Conservation (phyloP, 164 flowering plant genomes). For the Brasenia schreberi region DNA sequence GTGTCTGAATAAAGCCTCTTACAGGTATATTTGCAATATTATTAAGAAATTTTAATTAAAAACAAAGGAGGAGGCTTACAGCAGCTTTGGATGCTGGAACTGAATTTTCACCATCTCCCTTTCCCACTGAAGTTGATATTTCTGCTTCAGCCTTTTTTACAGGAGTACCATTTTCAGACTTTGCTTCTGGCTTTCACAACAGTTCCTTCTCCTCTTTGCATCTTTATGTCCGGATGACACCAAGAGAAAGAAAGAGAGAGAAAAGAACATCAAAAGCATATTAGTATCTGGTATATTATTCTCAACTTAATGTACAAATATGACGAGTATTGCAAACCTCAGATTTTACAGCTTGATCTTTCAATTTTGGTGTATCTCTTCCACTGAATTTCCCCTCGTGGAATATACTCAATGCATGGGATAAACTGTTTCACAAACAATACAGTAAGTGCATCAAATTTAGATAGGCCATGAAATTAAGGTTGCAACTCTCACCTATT, state of each 20-base stretch:
- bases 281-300: neutral
- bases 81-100: constrained; percentile 29
- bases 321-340: constrained; percentile 28
- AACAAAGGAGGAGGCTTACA: neutral
- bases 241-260: neutral
- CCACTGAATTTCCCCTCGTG: constrained; percentile 38
- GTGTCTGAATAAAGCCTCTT: too few relatives aligned
- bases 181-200: constrained; percentile 35
- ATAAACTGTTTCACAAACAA: constrained; percentile 41
- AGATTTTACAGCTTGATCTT: constrained; percentile 29
- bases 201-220: neutral
- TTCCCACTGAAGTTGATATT: constrained; percentile 25
- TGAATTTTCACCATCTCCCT: constrained; percentile 32
- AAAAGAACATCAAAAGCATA: neutral
- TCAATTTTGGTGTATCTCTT: constrained; percentile 36
- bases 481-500: constrained; percentile 33
- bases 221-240: constrained; percentile 12
- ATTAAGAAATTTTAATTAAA: neutral
- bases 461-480: neutral
- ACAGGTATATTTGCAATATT: neutral
- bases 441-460: neutral
- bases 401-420: constrained; percentile 80
- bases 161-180: constrained; percentile 22
- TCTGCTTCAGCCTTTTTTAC: constrained; percentile 46
- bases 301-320: neutral